Conservation (phyloP, 768 basidiomycete genomes). For the Clathrus columnatus region DNA sequence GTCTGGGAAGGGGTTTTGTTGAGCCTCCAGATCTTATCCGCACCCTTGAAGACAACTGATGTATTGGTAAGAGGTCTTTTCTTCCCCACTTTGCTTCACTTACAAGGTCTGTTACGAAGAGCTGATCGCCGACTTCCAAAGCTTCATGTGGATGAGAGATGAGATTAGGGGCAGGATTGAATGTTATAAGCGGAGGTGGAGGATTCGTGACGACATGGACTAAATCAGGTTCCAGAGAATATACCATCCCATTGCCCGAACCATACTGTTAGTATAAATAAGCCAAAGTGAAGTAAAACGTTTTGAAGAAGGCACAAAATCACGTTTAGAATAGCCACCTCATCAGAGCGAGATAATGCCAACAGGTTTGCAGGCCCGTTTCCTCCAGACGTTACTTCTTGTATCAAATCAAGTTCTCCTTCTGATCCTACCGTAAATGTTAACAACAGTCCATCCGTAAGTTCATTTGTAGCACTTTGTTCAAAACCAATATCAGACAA, state of each 20-base stretch:
- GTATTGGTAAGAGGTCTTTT: not conserved
- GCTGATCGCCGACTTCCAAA: slow-evolving; percentile 42
- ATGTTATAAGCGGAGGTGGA: slow-evolving; percentile 34
- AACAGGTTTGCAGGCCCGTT: slow-evolving; percentile 42
- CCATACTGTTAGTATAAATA: slow-evolving; percentile 30
- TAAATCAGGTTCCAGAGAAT: slow-evolving; percentile 34
- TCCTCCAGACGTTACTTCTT: slow-evolving; percentile 42
- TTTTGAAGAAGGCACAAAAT: slow-evolving; percentile 13
- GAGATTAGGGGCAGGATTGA: slow-evolving; percentile 32
- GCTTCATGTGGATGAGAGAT: slow-evolving; percentile 61
- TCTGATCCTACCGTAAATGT: slow-evolving; percentile 42
- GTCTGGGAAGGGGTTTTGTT: slow-evolving; percentile 33
- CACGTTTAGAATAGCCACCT: slow-evolving; percentile 54
- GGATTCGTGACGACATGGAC: slow-evolving; percentile 27
- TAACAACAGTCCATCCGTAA: slow-evolving; percentile 35
- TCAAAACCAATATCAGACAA: not conserved
- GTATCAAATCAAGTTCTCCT: slow-evolving; percentile 36
- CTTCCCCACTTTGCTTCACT: slow-evolving; percentile 13
- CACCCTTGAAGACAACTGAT: slow-evolving; percentile 42
- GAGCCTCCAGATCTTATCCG: slow-evolving; percentile 62
- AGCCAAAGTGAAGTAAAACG: not conserved
- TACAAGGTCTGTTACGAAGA: slow-evolving; percentile 61
- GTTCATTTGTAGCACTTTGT: slow-evolving; percentile 53
- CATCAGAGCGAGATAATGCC: slow-evolving; percentile 39
- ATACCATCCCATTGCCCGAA: slow-evolving; percentile 45